These are phyloP conservation scores for Lenzites betulinus DNA, from an alignment of 768 basidiomycete species.

Conservation along the genomic window DNA sequence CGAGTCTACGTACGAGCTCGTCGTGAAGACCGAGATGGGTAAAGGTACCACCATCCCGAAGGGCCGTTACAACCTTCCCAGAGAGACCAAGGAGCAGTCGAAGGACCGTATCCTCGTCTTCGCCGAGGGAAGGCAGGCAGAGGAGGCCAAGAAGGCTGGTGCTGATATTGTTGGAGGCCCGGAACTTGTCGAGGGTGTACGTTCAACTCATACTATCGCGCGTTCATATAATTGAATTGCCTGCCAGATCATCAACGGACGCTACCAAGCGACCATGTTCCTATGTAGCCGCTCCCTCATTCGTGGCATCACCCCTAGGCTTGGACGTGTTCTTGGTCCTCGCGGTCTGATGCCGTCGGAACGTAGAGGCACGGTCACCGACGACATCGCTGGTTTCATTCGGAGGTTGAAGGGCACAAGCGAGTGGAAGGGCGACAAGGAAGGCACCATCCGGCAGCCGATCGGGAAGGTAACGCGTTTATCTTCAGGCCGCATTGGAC, in stretches of 20 bases:
- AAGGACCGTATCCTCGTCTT: constrained; percentile 90
- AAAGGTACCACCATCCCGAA: constrained; percentile 84
- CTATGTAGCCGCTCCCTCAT: constrained; percentile 82
- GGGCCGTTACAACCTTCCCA: constrained; percentile 84
- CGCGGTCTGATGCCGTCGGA: constrained; percentile 95
- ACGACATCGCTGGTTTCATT: constrained; percentile 83
- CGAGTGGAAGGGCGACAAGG: constrained; percentile 93
- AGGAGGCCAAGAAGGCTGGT: constrained; percentile 83
- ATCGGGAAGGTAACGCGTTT: constrained; percentile 64
- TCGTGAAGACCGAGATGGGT: constrained; percentile 75
- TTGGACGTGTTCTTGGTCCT: constrained; percentile 81
- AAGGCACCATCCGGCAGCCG: constrained; percentile 80
- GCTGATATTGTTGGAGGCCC: constrained; percentile 89
- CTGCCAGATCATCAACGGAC: constrained; percentile 67
- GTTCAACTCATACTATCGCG: constrained; percentile 32
- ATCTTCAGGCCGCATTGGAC: background rate
- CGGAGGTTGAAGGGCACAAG: constrained; percentile 75
- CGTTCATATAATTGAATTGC: background rate
- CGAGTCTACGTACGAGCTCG: constrained; percentile 75
- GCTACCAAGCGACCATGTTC: constrained; percentile 79
- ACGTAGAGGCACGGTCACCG: constrained; percentile 91
- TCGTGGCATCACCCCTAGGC: constrained; percentile 72
- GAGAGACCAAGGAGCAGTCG: constrained; percentile 70
- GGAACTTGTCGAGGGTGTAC: constrained; percentile 84
- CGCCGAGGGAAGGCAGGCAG: constrained; percentile 80